Evolutionary conservation across 495 filamentous ascomycete genomes (phyloP), one percentile per base, ranked within the genome.

Genomic region (Entonaema liquescens): DNA sequence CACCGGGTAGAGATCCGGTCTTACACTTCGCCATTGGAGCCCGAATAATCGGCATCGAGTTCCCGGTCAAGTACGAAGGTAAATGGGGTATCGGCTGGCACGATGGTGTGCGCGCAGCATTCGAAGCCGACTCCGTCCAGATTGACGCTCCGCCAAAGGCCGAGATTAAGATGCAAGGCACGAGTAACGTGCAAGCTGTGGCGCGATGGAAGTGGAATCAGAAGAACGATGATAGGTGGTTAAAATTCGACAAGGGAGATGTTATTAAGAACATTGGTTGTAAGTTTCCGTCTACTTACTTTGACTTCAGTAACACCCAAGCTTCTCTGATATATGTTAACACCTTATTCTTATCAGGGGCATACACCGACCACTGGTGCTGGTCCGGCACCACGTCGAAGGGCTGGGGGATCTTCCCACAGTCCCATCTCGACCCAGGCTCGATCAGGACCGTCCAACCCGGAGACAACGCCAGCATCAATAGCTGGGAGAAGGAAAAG

Each of bases 51-150:
- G 83, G 82, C 0, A 76, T 85, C 19, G 80, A 82, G 35, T 86
- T 84, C 61, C 83, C 81, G 0, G 66, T 67, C 13, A 65, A 73
- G 49, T 85, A 83, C 58, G 67, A 72, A 3, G 84, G 84, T n/a
- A 76, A 81, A 63, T 86, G 83, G 83, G 80, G 77, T 17, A 69
- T 80, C 9, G 83, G 82, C 7, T 85, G 83, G 79, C 81, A 83
- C 26, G 83, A 85, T 52, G 79, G 81, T 2, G 71, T 72, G 9
- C 64, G 74, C 31, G 83, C 78, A 1, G 74, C 76, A 17, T 81
- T 85, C 59, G 83, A 83, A 40, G 59, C 75, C 52, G 78, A 81
- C n/a, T 59, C 71, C 0, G 74, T 86, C 8, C 70, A 73, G 35
- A 70, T 85, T 29, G 74, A 81, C 25, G 62, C 70, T 31, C 84